Evolutionary conservation across 768 basidiomycete species (phyloP).

Genomic region (Guyanaporus albipodus): DNA sequence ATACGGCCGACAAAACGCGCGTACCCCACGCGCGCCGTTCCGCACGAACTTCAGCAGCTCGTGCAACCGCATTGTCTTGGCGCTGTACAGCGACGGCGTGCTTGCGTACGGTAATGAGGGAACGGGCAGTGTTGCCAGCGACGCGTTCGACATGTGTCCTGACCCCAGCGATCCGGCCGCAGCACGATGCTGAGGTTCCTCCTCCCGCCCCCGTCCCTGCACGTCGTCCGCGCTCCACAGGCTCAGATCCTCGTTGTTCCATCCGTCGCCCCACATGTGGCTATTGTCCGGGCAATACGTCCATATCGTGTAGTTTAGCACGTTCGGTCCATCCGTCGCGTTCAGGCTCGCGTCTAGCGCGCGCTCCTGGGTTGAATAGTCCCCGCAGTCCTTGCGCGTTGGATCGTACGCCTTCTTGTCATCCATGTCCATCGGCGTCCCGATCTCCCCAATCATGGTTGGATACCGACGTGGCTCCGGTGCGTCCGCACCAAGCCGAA

Average conservation of each 20-base stretch:
- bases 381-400: conserved; percentile 48
- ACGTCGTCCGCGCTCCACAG: conserved; percentile 81
- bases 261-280: conserved; percentile 91
- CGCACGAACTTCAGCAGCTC: conserved; percentile 61
- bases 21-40: conserved; percentile 79
- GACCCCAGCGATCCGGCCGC: conserved; percentile 6
- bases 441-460: conserved; percentile 93
- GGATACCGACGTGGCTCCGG: conserved; percentile 48
- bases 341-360: conserved; percentile 86
- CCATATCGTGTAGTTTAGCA: conserved; percentile 82
- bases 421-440: conserved; percentile 94
- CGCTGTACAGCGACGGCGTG: background rate
- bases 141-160: conserved; percentile 14
- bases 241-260: conserved; percentile 95
- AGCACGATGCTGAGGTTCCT: no score
- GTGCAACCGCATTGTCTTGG: background rate
- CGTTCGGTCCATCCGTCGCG: conserved; percentile 71
- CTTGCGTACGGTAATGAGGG: conserved; percentile 16
- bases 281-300: conserved; percentile 79
- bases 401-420: conserved; percentile 73
- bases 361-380: conserved; percentile 72
- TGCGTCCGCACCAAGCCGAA: conserved; percentile 45
- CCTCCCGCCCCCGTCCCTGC: background rate
- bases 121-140: conserved; percentile 19
- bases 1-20: conserved; percentile 84